Evolutionary conservation across 2,329 filamentous ascomycete species (phyloP).

Genomic region (Aspergillus sp.): DNA sequence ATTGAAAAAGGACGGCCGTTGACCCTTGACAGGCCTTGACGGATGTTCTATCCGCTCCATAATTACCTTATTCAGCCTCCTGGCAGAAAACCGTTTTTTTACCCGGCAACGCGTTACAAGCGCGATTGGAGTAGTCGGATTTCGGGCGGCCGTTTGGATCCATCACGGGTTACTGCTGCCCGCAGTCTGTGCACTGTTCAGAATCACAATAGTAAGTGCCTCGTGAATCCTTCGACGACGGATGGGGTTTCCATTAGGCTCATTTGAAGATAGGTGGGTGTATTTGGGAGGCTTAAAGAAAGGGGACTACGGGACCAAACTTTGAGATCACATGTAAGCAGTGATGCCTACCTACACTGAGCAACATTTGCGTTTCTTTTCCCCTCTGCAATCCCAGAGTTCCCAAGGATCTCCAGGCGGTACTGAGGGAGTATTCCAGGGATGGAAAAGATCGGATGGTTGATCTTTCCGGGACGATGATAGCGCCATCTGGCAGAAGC

Average conservation of each 20-base stretch:
- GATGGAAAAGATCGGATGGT: constrained; percentile 12
- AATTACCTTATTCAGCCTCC: constrained; percentile 7
- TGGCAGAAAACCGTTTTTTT: constrained; percentile 14
- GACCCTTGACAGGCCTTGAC: background rate
- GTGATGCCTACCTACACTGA: too few species aligned
- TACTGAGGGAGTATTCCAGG: background rate
- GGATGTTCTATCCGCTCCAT: background rate
- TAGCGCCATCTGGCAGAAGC: constrained; percentile 6
- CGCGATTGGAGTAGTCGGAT: constrained; percentile 14
- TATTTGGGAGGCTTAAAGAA: too few species aligned
- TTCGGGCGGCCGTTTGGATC: constrained; percentile 19
- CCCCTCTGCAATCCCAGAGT: too few species aligned
- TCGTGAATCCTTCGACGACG: background rate
- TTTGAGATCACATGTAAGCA: too few species aligned
- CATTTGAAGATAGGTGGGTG: background rate
- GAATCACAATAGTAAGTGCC: background rate
- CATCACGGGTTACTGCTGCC: constrained; percentile 12
- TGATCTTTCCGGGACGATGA: constrained; percentile 10
- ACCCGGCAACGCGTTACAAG: constrained; percentile 8
- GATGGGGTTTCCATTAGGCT: background rate
- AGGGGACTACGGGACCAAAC: too few species aligned
- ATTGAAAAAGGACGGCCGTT: background rate
- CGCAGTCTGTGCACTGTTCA: constrained; percentile 16
- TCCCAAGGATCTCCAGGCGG: too few species aligned
- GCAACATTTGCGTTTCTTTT: too few species aligned